Evolutionary conservation across 257 asterid genomes (phyloP).

Genomic region (Gentiana dahurica): DNA sequence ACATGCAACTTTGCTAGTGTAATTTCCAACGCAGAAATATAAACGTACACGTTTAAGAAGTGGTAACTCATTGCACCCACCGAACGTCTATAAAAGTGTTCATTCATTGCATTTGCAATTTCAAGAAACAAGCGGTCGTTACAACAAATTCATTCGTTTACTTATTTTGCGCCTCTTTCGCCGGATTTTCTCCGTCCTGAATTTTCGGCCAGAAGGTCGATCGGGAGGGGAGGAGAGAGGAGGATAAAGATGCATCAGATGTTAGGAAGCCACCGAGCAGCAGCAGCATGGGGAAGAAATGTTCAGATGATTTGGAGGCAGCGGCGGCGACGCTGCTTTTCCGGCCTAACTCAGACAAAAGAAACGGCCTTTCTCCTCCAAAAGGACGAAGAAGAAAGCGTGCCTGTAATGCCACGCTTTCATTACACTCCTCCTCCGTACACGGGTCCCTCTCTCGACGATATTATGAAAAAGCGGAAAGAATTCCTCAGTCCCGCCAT

Average conservation of each 20-base stretch:
- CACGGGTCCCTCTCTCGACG: slow-evolving; percentile 40
- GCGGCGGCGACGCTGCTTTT: slow-evolving; percentile 16
- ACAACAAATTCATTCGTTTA: too few relatives aligned
- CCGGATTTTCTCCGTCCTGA: neutral
- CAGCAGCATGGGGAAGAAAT: slow-evolving; percentile 26
- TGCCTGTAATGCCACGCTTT: slow-evolving; percentile 44
- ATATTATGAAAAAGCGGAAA: slow-evolving; percentile 43
- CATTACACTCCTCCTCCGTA: slow-evolving; percentile 48
- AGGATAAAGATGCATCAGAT: slow-evolving; percentile 19
- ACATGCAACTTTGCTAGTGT: too few relatives aligned
- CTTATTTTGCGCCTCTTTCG: too few relatives aligned
- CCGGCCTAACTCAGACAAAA: slow-evolving; percentile 20
- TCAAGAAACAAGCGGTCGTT: too few relatives aligned
- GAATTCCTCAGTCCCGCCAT: slow-evolving; percentile 72
- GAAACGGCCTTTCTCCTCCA: slow-evolving; percentile 15
- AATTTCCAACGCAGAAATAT: too few relatives aligned
- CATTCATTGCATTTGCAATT: neutral
- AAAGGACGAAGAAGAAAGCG: neutral
- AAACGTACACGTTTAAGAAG: too few relatives aligned
- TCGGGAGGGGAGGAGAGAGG: neutral
- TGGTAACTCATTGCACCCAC: too few relatives aligned
- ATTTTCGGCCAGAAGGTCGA: neutral
- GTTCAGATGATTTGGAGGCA: slow-evolving; percentile 2
- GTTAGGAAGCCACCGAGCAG: slow-evolving; percentile 23
- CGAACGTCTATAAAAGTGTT: neutral